Conservation (phyloP, 164 flowering plant species). For the Amborella trichopoda region DNA sequence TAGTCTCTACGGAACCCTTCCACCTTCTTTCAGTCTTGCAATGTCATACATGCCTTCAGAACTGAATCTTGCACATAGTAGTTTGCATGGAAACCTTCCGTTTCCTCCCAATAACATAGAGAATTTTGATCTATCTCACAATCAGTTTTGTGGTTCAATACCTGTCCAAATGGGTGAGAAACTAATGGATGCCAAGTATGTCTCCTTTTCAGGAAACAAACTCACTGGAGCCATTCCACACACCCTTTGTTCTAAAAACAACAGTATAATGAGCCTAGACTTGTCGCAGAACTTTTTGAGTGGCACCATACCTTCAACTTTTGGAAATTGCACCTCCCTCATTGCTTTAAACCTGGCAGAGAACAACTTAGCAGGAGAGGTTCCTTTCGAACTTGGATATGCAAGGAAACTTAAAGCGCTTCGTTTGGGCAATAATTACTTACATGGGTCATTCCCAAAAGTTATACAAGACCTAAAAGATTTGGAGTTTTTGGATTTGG, state of each 20-base stretch:
- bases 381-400: slow-evolving; percentile 7
- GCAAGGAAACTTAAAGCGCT: slow-evolving; percentile 2
- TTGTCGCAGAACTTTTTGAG: neutral
- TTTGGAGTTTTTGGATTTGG: slow-evolving; percentile 6
- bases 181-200: neutral
- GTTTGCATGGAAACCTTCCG: slow-evolving; percentile 11
- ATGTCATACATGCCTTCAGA: neutral
- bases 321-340: slow-evolving; percentile 10
- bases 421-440: slow-evolving; percentile 3
- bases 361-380: slow-evolving; percentile 4
- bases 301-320: neutral
- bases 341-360: slow-evolving; percentile 8
- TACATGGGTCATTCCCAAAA: slow-evolving; percentile 9
- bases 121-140: slow-evolving; percentile 1
- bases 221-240: slow-evolving; percentile 1
- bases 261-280: too few relatives aligned
- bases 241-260: too few relatives aligned
- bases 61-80: slow-evolving; percentile 5
- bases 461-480: slow-evolving; percentile 1
- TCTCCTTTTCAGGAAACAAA: neutral
- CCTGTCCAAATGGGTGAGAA: neutral
- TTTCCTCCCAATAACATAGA: slow-evolving; percentile 1
- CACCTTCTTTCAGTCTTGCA: neutral
- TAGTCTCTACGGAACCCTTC: too few relatives aligned
- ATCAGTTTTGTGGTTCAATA: neutral